These are phyloP conservation scores for Carallia pectinifolia DNA, from an alignment of 345 rosid genomes.

Conservation along the genomic window DNA sequence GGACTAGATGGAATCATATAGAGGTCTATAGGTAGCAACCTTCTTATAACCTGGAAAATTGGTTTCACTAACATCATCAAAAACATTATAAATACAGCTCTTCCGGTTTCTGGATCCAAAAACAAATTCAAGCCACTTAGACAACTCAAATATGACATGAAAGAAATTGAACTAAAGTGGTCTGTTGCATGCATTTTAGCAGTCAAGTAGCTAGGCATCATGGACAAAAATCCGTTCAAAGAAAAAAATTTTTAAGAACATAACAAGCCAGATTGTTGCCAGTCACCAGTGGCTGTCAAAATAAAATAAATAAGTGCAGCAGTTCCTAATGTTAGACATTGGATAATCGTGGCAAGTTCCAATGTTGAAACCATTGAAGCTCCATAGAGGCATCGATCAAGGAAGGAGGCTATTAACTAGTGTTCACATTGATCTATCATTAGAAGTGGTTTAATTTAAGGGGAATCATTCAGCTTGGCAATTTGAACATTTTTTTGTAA, in stretches of 20 bases:
- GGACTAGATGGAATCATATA: constrained; percentile 5
- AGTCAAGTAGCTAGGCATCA: no score
- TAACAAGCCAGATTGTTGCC: background rate
- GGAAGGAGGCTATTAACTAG: no score
- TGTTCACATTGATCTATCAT: no score
- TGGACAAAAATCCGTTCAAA: background rate
- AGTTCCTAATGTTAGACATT: background rate
- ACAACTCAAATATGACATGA: background rate
- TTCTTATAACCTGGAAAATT: constrained; percentile 75
- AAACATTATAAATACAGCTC: constrained; percentile 58
- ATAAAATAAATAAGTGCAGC: background rate
- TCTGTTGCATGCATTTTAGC: no score
- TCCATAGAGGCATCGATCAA: background rate
- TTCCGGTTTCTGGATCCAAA: constrained; percentile 62
- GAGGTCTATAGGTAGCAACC: constrained; percentile 37
- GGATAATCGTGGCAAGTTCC: background rate
- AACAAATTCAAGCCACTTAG: constrained; percentile 1
- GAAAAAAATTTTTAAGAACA: background rate
- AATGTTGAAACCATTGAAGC: background rate
- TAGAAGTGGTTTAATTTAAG: no score
- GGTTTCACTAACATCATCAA: constrained; percentile 53
- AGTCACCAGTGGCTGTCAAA: background rate
- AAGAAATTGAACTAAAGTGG: background rate
- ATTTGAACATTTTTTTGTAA: background rate
- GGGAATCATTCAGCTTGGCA: no score